Evolutionary conservation across 2,329 filamentous ascomycete genomes (phyloP).

Genomic region (Neofusicoccum cordaticola): DNA sequence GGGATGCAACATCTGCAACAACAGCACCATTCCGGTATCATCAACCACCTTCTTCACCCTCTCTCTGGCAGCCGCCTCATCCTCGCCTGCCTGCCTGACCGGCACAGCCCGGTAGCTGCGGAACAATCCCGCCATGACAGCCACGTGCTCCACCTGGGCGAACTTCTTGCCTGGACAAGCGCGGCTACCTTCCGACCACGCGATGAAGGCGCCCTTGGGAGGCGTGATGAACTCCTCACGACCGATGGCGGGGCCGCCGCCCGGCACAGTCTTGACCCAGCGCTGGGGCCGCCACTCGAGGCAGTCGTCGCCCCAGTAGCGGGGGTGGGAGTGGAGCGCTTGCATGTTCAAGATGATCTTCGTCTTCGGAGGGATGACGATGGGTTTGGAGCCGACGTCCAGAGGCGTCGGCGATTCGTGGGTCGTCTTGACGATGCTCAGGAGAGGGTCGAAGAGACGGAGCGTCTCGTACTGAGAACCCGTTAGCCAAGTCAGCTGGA

Average conservation of each 20-base stretch:
- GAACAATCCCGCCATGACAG: constrained; percentile 22
- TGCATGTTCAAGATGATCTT: neutral
- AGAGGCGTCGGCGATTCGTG: too few species aligned
- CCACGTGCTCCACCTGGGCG: constrained; percentile 24
- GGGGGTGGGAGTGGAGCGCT: neutral
- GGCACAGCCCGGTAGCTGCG: constrained; percentile 19
- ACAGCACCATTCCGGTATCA: constrained; percentile 19
- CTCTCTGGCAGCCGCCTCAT: constrained; percentile 17
- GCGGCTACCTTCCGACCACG: constrained; percentile 22
- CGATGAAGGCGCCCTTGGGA: constrained; percentile 19
- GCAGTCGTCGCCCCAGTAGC: constrained; percentile 23
- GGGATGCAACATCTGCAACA: constrained; percentile 22
- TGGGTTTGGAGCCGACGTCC: too few species aligned
- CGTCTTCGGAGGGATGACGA: neutral
- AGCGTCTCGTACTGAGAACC: too few species aligned
- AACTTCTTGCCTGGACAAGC: constrained; percentile 27
- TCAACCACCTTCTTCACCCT: constrained; percentile 13
- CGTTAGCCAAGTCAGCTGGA: too few species aligned
- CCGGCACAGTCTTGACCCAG: constrained; percentile 27
- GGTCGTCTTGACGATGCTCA: too few species aligned
- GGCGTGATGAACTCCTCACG: constrained; percentile 14
- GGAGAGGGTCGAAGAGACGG: too few species aligned
- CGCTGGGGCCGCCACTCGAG: constrained; percentile 32
- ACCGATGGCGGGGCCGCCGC: neutral
- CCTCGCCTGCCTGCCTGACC: constrained; percentile 18